Percentiles rank a stretch among this genome's conserved stretches.
Conservation (phyloP, 75 land plant genomes). For the Pinus albicaulis region DNA sequence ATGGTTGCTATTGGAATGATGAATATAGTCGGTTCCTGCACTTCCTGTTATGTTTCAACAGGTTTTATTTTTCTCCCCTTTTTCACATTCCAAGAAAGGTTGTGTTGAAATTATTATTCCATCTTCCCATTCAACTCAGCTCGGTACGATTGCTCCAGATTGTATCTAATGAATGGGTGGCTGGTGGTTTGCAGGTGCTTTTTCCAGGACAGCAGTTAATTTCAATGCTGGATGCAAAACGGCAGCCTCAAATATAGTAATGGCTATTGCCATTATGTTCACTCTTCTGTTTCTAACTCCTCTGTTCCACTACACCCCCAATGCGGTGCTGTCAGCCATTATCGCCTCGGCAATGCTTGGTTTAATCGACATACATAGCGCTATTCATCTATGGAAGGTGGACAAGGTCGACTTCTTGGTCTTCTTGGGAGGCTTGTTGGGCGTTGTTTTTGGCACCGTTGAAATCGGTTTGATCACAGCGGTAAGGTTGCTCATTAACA, state of each 20-base stretch:
- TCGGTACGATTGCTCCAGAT: background rate
- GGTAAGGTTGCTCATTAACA: no score
- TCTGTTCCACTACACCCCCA: no score
- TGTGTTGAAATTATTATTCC: background rate
- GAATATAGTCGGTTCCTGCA: constrained; percentile 41
- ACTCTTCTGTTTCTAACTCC: no score
- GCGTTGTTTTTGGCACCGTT: no score
- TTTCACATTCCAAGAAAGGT: background rate
- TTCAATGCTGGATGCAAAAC: no score
- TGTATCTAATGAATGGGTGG: background rate
- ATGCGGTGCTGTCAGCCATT: constrained; percentile 32
- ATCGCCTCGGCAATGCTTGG: constrained; percentile 41
- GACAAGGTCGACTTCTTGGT: no score
- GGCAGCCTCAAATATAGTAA: no score
- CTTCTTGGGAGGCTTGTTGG: no score
- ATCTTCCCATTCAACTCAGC: background rate
- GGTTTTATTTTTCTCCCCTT: constrained; percentile 9
- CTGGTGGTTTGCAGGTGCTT: constrained; percentile 29
- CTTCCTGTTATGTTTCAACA: constrained; percentile 43
- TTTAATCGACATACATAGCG: constrained; percentile 14
- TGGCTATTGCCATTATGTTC: no score
- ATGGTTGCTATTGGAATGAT: constrained; percentile 43
- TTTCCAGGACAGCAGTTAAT: constrained; percentile 53
- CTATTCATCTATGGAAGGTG: no score
- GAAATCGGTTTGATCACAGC: no score